Conservation (phyloP, 805 yeast species). For the Wickerhamomyces tratensis region DNA sequence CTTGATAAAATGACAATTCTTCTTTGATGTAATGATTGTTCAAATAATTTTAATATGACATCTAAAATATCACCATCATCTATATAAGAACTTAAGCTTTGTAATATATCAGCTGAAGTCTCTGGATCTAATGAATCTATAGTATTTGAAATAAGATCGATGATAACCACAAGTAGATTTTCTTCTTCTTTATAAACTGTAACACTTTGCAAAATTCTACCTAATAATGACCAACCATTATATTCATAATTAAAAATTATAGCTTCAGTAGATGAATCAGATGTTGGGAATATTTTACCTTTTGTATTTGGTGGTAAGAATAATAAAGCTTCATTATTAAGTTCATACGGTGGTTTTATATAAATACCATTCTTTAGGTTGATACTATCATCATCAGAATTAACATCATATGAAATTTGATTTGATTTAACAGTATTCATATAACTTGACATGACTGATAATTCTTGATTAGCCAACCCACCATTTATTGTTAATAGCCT, state of each 20-base stretch:
- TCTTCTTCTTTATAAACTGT: conserved; percentile 23
- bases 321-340: conserved; percentile 31
- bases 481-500: conserved; percentile 54
- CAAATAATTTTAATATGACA: conserved; percentile 55
- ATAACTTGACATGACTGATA: conserved; percentile 50
- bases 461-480: conserved; percentile 54
- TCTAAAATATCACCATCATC: conserved; percentile 54
- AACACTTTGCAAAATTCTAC: conserved; percentile 64
- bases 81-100: conserved; percentile 29
- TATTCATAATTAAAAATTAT: conserved; percentile 65
- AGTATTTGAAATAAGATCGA: conserved; percentile 40
- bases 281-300: conserved; percentile 59
- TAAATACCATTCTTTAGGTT: conserved; percentile 37
- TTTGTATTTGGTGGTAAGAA: conserved; percentile 47
- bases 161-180: conserved; percentile 35
- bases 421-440: conserved; percentile 35
- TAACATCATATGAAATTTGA: conserved; percentile 33
- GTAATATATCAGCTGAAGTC: conserved; percentile 29
- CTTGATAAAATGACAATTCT: conserved; percentile 34
- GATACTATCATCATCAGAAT: conserved; percentile 42
- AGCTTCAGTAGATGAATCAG: conserved; percentile 24
- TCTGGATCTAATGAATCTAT: conserved; percentile 29
- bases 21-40: conserved; percentile 53
- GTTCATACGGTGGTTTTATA: conserved; percentile 49
- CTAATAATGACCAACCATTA: conserved; percentile 84